Conservation (phyloP, 1,284 basidiomycete genomes). For the Malassezia furfur region DNA sequence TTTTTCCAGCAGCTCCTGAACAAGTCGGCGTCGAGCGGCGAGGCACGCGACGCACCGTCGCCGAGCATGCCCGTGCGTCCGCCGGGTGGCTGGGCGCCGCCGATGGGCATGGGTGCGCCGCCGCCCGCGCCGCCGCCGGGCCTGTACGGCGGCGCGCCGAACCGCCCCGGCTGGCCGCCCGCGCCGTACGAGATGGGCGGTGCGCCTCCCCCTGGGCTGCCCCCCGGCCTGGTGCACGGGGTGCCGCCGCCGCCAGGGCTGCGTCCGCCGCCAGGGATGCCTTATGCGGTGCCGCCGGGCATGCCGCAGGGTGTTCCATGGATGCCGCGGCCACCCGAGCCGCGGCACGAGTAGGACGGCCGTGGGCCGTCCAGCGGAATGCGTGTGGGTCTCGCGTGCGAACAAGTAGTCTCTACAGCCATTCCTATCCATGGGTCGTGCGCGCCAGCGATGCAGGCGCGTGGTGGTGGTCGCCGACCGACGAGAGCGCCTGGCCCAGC, state of each 20-base stretch:
- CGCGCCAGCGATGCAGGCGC: too few relatives aligned
- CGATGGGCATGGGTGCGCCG: neutral
- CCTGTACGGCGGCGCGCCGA: neutral
- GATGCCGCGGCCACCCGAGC: neutral
- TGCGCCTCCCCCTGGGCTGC: neutral
- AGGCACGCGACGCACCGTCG: neutral
- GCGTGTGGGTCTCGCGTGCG: too few relatives aligned
- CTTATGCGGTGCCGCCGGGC: neutral
- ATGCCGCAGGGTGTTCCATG: neutral
- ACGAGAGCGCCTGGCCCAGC: slow-evolving; percentile 8
- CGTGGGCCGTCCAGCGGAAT: too few relatives aligned
- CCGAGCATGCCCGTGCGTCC: neutral
- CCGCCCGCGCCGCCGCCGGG: neutral
- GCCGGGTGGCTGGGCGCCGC: neutral
- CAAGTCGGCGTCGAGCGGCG: neutral
- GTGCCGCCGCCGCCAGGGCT: slow-evolving; percentile 1
- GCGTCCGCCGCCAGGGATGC: neutral
- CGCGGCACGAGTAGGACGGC: neutral
- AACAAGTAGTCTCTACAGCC: neutral
- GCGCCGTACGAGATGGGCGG: neutral
- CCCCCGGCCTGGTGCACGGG: neutral
- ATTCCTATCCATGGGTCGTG: too few relatives aligned
- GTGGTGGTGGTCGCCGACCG: neutral
- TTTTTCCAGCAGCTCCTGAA: neutral
- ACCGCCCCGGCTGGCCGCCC: neutral